These are phyloP conservation scores for Crithidia bombi DNA, from an alignment of 208 protist species.

Conservation along the genomic window DNA sequence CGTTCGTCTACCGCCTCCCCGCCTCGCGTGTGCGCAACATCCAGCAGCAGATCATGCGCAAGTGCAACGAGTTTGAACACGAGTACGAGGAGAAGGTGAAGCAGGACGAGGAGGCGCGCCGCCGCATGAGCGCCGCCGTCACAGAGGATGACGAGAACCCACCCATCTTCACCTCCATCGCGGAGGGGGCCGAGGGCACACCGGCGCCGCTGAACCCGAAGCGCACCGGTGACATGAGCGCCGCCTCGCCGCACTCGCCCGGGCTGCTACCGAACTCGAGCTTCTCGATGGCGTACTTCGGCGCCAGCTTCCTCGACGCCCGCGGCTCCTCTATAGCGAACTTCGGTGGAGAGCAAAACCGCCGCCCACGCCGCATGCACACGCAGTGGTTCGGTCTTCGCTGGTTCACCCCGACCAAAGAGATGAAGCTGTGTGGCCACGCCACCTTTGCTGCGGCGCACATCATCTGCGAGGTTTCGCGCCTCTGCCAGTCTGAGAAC, in stretches of 20 bases:
- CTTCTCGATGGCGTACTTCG: constrained; percentile 57
- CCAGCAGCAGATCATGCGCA: constrained; percentile 52
- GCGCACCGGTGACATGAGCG: constrained; percentile 11
- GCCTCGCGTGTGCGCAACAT: constrained; percentile 46
- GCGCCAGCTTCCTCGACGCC: constrained; percentile 46
- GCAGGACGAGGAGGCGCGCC: constrained; percentile 39
- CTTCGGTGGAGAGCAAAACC: constrained; percentile 24
- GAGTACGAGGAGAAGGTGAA: constrained; percentile 66
- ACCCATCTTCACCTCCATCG: background rate
- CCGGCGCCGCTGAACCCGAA: constrained; percentile 6
- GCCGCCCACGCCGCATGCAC: constrained; percentile 54
- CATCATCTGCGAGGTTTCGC: constrained; percentile 64
- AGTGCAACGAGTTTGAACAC: constrained; percentile 59
- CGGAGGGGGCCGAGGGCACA: constrained; percentile 11
- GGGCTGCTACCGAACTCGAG: constrained; percentile 53
- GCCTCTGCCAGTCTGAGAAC: constrained; percentile 40
- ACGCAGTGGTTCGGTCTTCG: constrained; percentile 79
- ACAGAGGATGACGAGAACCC: constrained; percentile 37
- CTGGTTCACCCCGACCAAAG: constrained; percentile 73
- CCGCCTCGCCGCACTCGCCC: constrained; percentile 26
- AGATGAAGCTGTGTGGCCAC: constrained; percentile 76
- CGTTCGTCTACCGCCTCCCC: constrained; percentile 74
- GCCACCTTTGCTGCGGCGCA: constrained; percentile 80
- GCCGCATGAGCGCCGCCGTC: constrained; percentile 26
- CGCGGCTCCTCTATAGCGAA: constrained; percentile 34